Evolutionary conservation across 768 basidiomycete species (phyloP).

Genomic region (Boletus coccyginus): DNA sequence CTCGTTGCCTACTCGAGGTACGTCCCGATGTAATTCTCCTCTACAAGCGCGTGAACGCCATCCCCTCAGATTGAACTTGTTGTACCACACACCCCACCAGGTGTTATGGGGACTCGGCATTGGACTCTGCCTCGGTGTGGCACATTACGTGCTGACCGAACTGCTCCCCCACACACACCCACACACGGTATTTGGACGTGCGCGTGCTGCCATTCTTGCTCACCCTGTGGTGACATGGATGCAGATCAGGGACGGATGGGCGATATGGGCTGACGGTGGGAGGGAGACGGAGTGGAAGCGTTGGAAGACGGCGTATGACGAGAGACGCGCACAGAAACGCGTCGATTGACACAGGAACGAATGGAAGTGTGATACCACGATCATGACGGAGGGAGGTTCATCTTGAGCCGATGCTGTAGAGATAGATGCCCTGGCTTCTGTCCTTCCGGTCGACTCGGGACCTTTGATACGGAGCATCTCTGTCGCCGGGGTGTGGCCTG

Average conservation of each 20-base stretch:
- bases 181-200: conserved; percentile 47
- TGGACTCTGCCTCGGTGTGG: conserved; percentile 52
- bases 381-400: conserved; percentile 49
- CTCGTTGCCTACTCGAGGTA: conserved; percentile 81
- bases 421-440: neutral
- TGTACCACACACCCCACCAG: conserved; percentile 73
- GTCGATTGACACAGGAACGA: conserved; percentile 2
- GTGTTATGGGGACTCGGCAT: conserved; percentile 74
- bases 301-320: conserved; percentile 64
- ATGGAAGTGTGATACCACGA: conserved; percentile 28
- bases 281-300: conserved; percentile 64
- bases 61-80: conserved; percentile 54
- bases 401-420: conserved; percentile 15
- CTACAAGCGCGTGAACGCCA: neutral
- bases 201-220: conserved; percentile 47
- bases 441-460: no score
- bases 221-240: conserved; percentile 65
- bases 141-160: conserved; percentile 56
- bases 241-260: conserved; percentile 79
- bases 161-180: conserved; percentile 56
- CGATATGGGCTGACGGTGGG: conserved; percentile 77
- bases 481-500: no score
- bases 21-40: conserved; percentile 7
- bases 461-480: no score
- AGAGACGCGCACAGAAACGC: conserved; percentile 26